phyloP scores from a whole-genome alignment of 306 rosid species.

The Vigna trinervia region DNA sequence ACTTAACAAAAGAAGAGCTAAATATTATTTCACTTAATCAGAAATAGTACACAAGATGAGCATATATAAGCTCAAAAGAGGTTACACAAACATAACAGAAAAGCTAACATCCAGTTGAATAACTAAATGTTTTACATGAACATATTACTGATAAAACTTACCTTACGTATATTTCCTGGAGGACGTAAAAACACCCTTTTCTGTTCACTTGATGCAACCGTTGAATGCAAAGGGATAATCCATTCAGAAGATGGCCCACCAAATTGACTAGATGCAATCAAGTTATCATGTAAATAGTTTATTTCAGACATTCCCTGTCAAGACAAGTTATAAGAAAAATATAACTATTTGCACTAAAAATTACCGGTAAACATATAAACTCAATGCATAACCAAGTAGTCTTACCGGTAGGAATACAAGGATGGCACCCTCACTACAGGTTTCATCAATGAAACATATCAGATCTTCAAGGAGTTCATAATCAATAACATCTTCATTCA shows the following conservation, averaged over 20 bases:
- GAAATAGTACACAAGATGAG: too few relatives aligned
- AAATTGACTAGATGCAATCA: conserved; percentile 81
- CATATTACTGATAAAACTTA: conserved; percentile 39
- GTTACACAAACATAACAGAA: too few relatives aligned
- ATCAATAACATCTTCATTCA: conserved; percentile 91
- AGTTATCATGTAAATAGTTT: conserved; percentile 70
- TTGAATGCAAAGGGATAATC: conserved; percentile 92
- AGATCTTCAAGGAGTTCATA: conserved; percentile 94
- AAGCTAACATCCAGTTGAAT: too few relatives aligned
- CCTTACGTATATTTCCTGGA: conserved; percentile 85
- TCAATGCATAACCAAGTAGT: conserved; percentile 40
- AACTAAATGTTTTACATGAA: background rate
- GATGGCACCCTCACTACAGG: conserved; percentile 78
- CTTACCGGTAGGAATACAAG: conserved; percentile 97
- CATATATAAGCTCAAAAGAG: too few relatives aligned
- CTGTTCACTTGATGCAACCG: conserved; percentile 78
- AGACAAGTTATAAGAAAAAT: conserved; percentile 35
- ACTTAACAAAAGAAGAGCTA: too few relatives aligned
- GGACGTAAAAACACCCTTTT: conserved; percentile 85
- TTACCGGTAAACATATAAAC: conserved; percentile 15
- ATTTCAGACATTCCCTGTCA: conserved; percentile 87
- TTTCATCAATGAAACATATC: conserved; percentile 80
- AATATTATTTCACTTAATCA: too few relatives aligned
- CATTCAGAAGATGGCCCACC: conserved; percentile 92
- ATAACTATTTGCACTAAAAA: conserved; percentile 22